Conservation (phyloP, 2,329 filamentous ascomycete genomes). For the Teratosphaeriaceae sp. region DNA sequence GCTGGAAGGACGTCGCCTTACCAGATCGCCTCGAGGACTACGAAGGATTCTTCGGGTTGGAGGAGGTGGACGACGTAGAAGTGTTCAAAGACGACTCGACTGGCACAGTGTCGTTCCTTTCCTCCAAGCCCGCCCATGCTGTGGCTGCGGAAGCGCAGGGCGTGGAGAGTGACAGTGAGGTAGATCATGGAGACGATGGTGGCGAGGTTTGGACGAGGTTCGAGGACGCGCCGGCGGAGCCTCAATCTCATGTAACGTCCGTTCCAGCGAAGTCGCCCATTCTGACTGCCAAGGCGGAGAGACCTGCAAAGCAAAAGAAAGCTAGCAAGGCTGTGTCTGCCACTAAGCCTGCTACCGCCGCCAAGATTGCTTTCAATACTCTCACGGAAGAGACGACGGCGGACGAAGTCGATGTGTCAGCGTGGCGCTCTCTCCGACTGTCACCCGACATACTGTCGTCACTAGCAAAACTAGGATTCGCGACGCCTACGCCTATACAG, state of each 20-base stretch:
- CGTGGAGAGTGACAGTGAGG: slow-evolving; percentile 15
- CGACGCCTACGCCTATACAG: slow-evolving; percentile 89
- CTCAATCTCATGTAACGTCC: too few relatives aligned
- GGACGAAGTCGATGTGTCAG: slow-evolving; percentile 64
- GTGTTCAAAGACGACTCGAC: slow-evolving; percentile 56
- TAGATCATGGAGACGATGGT: slow-evolving; percentile 25
- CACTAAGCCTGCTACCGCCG: slow-evolving; percentile 10
- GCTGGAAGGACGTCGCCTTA: slow-evolving; percentile 58
- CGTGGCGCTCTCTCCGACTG: slow-evolving; percentile 69
- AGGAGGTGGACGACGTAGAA: slow-evolving; percentile 88
- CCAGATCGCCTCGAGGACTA: slow-evolving; percentile 78
- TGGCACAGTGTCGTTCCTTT: slow-evolving; percentile 39
- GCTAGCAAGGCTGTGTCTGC: slow-evolving; percentile 3
- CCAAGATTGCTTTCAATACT: slow-evolving; percentile 52
- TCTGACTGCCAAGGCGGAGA: slow-evolving; percentile 19
- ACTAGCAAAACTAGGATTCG: slow-evolving; percentile 75
- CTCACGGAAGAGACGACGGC: slow-evolving; percentile 28
- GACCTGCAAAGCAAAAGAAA: slow-evolving; percentile 16
- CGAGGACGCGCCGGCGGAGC: slow-evolving; percentile 30
- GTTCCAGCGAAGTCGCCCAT: too few relatives aligned
- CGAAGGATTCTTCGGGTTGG: slow-evolving; percentile 79
- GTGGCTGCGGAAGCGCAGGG: slow-evolving; percentile 17
- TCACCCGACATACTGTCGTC: slow-evolving; percentile 65
- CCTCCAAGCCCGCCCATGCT: slow-evolving; percentile 6
- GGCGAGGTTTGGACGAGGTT: slow-evolving; percentile 60